Evolutionary conservation across 2,329 filamentous ascomycete genomes (phyloP).

Genomic region (Microascus cirrosus): DNA sequence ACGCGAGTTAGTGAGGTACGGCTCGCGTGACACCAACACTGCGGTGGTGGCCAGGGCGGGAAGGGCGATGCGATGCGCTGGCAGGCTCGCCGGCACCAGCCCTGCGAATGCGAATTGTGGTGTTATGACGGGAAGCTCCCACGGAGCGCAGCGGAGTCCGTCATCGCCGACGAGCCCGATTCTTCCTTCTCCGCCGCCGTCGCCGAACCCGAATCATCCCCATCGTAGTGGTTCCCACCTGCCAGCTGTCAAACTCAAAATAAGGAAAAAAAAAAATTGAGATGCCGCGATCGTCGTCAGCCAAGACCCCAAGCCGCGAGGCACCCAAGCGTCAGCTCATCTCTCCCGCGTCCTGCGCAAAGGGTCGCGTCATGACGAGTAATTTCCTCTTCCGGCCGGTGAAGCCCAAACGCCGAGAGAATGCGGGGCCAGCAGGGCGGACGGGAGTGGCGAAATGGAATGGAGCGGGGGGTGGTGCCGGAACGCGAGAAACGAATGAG

Average conservation of each 20-base stretch:
- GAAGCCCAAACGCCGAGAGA: too few relatives aligned
- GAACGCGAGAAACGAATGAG: background rate
- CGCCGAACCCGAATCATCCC: background rate
- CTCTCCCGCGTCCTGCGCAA: too few relatives aligned
- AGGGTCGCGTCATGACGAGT: too few relatives aligned
- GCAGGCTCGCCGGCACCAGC: background rate
- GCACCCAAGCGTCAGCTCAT: too few relatives aligned
- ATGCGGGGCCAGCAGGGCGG: too few relatives aligned
- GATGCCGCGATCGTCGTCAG: too few relatives aligned
- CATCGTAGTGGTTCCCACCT: background rate
- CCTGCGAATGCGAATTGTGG: background rate
- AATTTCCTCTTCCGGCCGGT: too few relatives aligned
- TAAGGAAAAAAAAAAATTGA: too few relatives aligned
- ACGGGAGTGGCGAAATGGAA: background rate
- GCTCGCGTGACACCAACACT: background rate
- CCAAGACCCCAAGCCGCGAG: too few relatives aligned
- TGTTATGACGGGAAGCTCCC: background rate
- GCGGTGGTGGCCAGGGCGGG: background rate
- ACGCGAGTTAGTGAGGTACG: background rate
- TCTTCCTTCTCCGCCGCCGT: background rate
- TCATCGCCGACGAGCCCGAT: background rate
- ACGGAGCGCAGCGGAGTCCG: background rate
- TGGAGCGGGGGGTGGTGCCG: background rate
- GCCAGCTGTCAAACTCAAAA: background rate
- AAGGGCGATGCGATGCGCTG: background rate